Evolutionary conservation across 2,329 filamentous ascomycete species (phyloP).

Genomic region (Ambrosiella xylebori): DNA sequence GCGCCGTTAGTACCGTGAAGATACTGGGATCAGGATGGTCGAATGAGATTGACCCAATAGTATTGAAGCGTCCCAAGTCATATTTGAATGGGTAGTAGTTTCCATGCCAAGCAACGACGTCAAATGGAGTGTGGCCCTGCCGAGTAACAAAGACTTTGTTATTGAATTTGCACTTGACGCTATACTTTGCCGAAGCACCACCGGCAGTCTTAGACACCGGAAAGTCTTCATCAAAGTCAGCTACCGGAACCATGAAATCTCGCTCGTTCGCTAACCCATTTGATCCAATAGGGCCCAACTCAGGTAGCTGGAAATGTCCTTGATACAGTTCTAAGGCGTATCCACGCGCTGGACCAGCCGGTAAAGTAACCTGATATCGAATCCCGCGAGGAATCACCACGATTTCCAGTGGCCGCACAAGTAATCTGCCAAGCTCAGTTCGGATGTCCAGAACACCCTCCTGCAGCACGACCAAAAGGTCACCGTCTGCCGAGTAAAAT

Average conservation of each 20-base stretch:
- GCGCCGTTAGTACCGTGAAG: slow-evolving; percentile 53
- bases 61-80: slow-evolving; percentile 60
- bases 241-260: slow-evolving; percentile 55
- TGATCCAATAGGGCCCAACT: slow-evolving; percentile 51
- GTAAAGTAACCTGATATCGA: slow-evolving; percentile 47
- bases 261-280: slow-evolving; percentile 51
- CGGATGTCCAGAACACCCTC: slow-evolving; percentile 53
- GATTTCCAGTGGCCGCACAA: slow-evolving; percentile 56
- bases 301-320: slow-evolving; percentile 48
- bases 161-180: slow-evolving; percentile 47
- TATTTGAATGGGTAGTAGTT: slow-evolving; percentile 72
- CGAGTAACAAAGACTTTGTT: slow-evolving; percentile 46
- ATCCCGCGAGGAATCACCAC: slow-evolving; percentile 53
- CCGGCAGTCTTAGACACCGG: slow-evolving; percentile 20
- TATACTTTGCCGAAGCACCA: slow-evolving; percentile 21
- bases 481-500: slow-evolving; percentile 69
- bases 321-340: slow-evolving; percentile 57
- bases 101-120: slow-evolving; percentile 67
- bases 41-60: slow-evolving; percentile 53
- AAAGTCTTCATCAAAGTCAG: slow-evolving; percentile 42
- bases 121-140: slow-evolving; percentile 58
- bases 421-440: slow-evolving; percentile 52
- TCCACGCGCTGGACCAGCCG: slow-evolving; percentile 40
- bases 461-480: slow-evolving; percentile 55
- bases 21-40: slow-evolving; percentile 68